Base-by-base conservation (phyloP, 202 grass and related monocot species). In the Schoenoplectus triqueter region DNA sequence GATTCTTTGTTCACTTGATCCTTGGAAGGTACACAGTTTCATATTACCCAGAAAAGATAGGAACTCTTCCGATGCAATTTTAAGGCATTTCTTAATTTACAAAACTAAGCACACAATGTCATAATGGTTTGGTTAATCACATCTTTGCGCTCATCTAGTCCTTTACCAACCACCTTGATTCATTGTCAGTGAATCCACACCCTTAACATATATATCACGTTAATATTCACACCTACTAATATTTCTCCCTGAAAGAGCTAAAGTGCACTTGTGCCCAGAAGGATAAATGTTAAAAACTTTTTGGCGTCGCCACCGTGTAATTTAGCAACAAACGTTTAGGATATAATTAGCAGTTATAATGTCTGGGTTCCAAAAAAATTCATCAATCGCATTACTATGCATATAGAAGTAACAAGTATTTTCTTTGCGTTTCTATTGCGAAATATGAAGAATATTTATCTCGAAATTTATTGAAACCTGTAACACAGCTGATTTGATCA, bases 401-500 rank as follows among this genome's bases (percentile, higher is more conserved):
- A 74, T 71, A 15, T 54, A 52, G 48, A 74, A 11, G 10, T 22
- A 56, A 59, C 1, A 31, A 31, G 6, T 76, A 10, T 15, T 42
- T 78, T 59, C 20, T 56, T 49, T 18, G 6, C 11, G 47, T 31
- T 41, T 59, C 59, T 56, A 62, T 22, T 4, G 19, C 17, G 20
- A 40, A 55, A 60, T 42, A 41, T 61, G 45, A 9, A 18, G 76
- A 55, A 31, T 10, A 66, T 10, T 48, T 61, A 6, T 84, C 59
- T 86, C 42, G 9, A 86, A 42, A 50, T 65, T 61, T 39, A 81
- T 86, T 49, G 14, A 48, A 84, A 94, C 95, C 92, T 95, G 95
- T 97, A 84, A 92, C 89, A 7, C 89, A 98, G 78, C 95, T 98
- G 79, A 98, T 98, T 71, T 91, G 89, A 88, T 98, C 95, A 44